Base-by-base conservation (phyloP, 768 basidiomycete species). In the Amyloporia xantha region DNA sequence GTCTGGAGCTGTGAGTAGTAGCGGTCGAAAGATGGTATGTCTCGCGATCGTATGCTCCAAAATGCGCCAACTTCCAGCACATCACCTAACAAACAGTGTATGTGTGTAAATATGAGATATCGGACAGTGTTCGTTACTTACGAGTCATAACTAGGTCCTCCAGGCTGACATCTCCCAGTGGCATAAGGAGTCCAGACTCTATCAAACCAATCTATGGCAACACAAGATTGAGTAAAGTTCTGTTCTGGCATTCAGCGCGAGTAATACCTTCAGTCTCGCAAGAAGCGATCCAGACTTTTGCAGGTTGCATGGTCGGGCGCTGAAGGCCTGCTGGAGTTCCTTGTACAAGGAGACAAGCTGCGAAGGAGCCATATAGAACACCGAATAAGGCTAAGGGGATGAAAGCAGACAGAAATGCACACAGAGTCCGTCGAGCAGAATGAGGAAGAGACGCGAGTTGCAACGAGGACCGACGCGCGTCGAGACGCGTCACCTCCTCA, bases 41-140 rank as follows among this genome's bases (percentile, higher is more conserved):
- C 91, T 62, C 80, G 81, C 54, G 83, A 77, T 33, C 91, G 80
- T 65, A 98, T 87, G 54, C 94, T 92, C 75, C 89, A 88, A 72
- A 94, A 84, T 15, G 93, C 91, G 46, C 93, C 95, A 58, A 97
- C 84, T 72, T 97, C 95, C 50, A 99, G 84, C 50, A 96, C 88
- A 53, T 93, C 91, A 52, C 95, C 92, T 94, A 66, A 27, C 9
- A 21, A n/a, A n/a, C 9, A 23, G 27, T 30, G 45, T 17, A 19
- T 35, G 33, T 9, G 33, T n/a, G 33, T n/a, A 35, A n/a, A 19
- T 17, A 17, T 39, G 17, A 39, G 15, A 28, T n/a, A n/a, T n/a
- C n/a, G n/a, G n/a, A n/a, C n/a, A n/a, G n/a, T n/a, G n/a, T 26
- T 46, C 2, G 27, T 46, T 46, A 19, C 28, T 47, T 63, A 91